Conservation (phyloP, 2,329 filamentous ascomycete genomes). For the Xylaria polymorpha region DNA sequence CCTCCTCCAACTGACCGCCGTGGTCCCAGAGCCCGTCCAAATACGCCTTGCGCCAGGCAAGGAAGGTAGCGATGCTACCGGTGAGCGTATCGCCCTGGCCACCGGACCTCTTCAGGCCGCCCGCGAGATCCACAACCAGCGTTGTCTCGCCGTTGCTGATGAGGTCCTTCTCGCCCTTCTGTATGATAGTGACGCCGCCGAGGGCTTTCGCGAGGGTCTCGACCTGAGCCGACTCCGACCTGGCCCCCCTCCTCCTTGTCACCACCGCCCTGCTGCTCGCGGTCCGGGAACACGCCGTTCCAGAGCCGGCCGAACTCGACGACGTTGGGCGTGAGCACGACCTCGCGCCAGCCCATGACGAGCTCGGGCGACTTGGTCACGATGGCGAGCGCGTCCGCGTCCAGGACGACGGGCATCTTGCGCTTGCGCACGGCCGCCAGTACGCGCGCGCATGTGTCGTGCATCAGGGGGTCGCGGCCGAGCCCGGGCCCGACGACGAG, state of each 20-base stretch:
- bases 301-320: conserved; percentile 90
- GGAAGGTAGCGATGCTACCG: conserved; percentile 85
- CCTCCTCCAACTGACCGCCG: conserved; percentile 59
- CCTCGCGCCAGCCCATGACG: conserved; percentile 82
- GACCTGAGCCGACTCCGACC: conserved; percentile 62
- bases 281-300: conserved; percentile 73
- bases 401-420: conserved; percentile 84
- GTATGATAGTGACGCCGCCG: conserved; percentile 88
- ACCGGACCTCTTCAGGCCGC: conserved; percentile 89
- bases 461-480: conserved; percentile 89
- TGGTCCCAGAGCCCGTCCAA: conserved; percentile 83
- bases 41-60: conserved; percentile 91
- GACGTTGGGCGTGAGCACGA: conserved; percentile 93
- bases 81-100: conserved; percentile 97
- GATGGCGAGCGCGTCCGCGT: conserved; percentile 87
- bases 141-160: conserved; percentile 84
- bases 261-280: conserved; percentile 37
- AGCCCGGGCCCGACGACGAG: conserved; percentile 93
- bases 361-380: conserved; percentile 81
- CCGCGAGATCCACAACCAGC: conserved; percentile 79
- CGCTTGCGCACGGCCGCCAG: conserved; percentile 80
- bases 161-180: conserved; percentile 86
- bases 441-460: conserved; percentile 82
- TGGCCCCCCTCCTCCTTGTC: conserved; percentile 34
- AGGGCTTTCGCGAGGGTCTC: conserved; percentile 77